Evolutionary conservation across 345 rosid genomes (phyloP).

Genomic region (Gossypium bickii): DNA sequence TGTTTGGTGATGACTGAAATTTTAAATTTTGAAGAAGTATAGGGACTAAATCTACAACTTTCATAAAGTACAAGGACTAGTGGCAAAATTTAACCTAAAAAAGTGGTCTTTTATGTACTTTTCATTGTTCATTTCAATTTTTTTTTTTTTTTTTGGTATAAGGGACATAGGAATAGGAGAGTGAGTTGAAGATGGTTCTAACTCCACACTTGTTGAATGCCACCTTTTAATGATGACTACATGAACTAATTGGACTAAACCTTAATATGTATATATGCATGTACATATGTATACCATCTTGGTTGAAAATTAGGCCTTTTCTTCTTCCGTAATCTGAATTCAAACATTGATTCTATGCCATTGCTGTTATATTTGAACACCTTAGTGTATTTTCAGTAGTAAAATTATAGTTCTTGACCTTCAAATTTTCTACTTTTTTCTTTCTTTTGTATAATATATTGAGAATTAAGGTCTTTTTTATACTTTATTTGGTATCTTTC

Average conservation of each 20-base stretch:
- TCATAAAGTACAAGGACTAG: too few species aligned
- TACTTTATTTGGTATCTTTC: constrained; percentile 10
- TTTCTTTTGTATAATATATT: background rate
- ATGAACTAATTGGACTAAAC: background rate
- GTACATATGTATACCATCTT: background rate
- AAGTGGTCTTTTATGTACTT: background rate
- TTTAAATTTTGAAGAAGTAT: too few species aligned
- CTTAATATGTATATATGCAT: background rate
- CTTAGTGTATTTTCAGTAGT: background rate
- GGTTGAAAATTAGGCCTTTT: background rate
- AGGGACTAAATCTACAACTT: too few species aligned
- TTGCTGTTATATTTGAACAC: background rate
- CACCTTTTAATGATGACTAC: background rate
- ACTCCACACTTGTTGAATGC: background rate
- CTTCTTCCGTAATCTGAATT: background rate
- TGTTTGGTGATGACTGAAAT: too few species aligned
- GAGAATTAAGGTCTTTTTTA: background rate
- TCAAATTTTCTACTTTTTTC: background rate
- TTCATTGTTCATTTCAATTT: background rate
- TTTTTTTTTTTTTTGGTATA: background rate
- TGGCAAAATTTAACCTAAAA: background rate
- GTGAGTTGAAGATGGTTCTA: background rate
- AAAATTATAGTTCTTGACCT: background rate
- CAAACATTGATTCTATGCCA: background rate
- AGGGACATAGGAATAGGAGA: background rate